Evolutionary conservation across 2,329 filamentous ascomycete species (phyloP), one percentile per base, ranked within the genome.

Genomic region (Phialemonium atrogriseum): DNA sequence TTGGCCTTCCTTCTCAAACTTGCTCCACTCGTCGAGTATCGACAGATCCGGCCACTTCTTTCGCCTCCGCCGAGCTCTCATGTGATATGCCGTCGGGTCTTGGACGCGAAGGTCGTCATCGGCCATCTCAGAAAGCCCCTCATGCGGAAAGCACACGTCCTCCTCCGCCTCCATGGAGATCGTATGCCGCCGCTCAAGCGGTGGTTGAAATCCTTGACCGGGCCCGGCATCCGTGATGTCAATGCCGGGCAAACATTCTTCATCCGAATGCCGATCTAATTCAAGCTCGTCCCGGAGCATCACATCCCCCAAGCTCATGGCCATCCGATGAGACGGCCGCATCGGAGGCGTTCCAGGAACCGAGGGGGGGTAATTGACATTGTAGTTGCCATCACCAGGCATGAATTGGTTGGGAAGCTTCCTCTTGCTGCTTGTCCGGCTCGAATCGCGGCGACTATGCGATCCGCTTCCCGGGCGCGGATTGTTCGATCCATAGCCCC

Each of bases 121-220:
- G 17, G 71, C 86, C 28, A 91, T 64, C 46, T 93, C 86, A 0
- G 85, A 91, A 57, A 87, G 69, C 5, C 68, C 77, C 33, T 83
- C 80, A 5, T 78, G 77, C 1, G 88, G 89, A 48, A 94, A 95
- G 60, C 91, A 95, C 1, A 96, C 88, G 58, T 96, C 91, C 42
- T 84, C 84, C 47, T 91, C 77, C 0, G 79, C 84, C 9, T 79
- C 68, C 10, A 80, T 55, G 10, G 70, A 67, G 42, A 77, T 68
- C 5, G 73, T 78, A 35, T 70, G 68, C 22, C 80, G 68, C 29
- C 68, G 56, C 12, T 63, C 50, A 55, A 64, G 40, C 45, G 59
- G 39, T 51, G 53, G 45, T 63, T 58, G 23, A n/a, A n/a, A n/a
- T n/a, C n/a, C n/a, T n/a, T n/a, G n/a, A n/a, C n/a, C n/a, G n/a